phyloP scores from a whole-genome alignment of 2,329 filamentous ascomycete species.

The Paecilomyces formosus region DNA sequence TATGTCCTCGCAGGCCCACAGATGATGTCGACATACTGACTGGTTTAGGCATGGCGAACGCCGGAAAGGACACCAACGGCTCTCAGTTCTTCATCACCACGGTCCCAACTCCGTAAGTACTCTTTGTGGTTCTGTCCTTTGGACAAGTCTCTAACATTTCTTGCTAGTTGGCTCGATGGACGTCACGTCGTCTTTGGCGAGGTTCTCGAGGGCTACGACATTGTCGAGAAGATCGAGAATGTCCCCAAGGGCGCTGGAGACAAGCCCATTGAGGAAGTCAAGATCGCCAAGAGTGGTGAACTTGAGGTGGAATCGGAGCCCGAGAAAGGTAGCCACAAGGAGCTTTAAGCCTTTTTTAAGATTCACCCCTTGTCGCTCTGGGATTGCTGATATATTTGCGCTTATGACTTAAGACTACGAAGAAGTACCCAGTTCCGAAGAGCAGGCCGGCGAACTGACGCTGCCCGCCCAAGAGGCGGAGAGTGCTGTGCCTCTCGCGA shows the following conservation, averaged over 20 bases:
- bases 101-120: slow-evolving; percentile 43
- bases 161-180: slow-evolving; percentile 51
- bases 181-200: slow-evolving; percentile 63
- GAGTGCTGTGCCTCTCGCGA: neutral
- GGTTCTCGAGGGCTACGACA: slow-evolving; percentile 59
- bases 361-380: slow-evolving; percentile 16
- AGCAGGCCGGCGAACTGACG: neutral
- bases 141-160: slow-evolving; percentile 4
- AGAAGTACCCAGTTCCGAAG: neutral
- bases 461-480: neutral
- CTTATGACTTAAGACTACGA: slow-evolving; percentile 13
- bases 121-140: neutral
- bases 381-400: slow-evolving; percentile 26
- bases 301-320: slow-evolving; percentile 45
- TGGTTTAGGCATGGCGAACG: slow-evolving; percentile 54
- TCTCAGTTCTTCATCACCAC: slow-evolving; percentile 64
- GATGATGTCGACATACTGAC: slow-evolving; percentile 7
- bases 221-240: slow-evolving; percentile 60
- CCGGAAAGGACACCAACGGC: slow-evolving; percentile 58
- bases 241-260: slow-evolving; percentile 50
- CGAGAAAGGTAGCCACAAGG: slow-evolving; percentile 58
- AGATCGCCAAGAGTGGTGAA: slow-evolving; percentile 60
- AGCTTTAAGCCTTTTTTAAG: slow-evolving; percentile 46
- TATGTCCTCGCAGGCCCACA: slow-evolving; percentile 26
- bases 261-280: slow-evolving; percentile 52